Conservation (phyloP, 2,329 filamentous ascomycete genomes). For the Alternaria consortialis region DNA sequence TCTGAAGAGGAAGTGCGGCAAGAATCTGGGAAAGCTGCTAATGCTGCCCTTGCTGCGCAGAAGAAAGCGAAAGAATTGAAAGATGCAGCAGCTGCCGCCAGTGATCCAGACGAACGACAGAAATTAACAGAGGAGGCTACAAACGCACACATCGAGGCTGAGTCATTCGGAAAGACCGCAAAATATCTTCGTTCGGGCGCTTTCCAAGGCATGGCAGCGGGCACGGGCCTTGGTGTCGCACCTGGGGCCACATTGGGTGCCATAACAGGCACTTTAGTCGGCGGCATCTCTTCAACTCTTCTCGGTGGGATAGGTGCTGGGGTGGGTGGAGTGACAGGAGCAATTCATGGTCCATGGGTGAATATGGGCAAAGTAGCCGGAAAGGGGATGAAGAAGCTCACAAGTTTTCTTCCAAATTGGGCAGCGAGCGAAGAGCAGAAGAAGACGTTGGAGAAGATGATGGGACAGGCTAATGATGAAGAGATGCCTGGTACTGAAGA, state of each 20-base stretch:
- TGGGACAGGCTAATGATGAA: conserved; percentile 26
- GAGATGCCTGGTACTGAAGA: conserved; percentile 28
- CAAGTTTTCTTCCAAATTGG: conserved; percentile 26
- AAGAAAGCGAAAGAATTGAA: conserved; percentile 31
- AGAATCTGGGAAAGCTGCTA: conserved; percentile 31
- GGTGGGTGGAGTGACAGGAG: conserved; percentile 28
- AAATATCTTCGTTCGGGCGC: conserved; percentile 35
- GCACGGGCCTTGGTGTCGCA: conserved; percentile 32
- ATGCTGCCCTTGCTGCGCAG: conserved; percentile 27
- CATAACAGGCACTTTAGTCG: conserved; percentile 31
- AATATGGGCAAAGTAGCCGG: conserved; percentile 24
- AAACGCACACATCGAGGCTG: conserved; percentile 32
- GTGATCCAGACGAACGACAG: conserved; percentile 29
- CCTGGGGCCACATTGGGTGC: conserved; percentile 31
- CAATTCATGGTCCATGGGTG: conserved; percentile 24
- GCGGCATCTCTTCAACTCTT: conserved; percentile 31
- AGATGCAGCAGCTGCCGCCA: conserved; percentile 27
- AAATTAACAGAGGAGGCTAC: conserved; percentile 34
- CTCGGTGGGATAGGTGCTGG: conserved; percentile 32
- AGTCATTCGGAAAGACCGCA: conserved; percentile 37
- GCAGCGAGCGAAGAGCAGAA: conserved; percentile 30
- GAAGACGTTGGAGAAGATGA: conserved; percentile 31
- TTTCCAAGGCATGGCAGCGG: conserved; percentile 35
- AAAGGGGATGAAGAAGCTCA: conserved; percentile 29
- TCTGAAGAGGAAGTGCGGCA: conserved; percentile 30